Evolutionary conservation across 352 stramenopile genomes (phyloP).

Genomic region (Pythium chondricola): DNA sequence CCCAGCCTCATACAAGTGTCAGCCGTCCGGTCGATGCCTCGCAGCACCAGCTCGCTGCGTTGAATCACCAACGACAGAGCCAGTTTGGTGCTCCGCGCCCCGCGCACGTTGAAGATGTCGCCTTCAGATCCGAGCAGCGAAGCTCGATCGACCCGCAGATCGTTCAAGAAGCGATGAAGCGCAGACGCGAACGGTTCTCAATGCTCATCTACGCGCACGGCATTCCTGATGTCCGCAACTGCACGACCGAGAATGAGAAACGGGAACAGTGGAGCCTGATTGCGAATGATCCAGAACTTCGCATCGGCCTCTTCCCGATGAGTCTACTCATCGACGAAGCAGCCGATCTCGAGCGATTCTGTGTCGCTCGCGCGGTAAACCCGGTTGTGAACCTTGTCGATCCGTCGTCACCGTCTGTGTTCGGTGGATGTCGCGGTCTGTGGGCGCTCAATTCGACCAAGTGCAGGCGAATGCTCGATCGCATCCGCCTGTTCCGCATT

Average conservation of each 20-base stretch:
- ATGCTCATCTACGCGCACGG: conserved; percentile 73
- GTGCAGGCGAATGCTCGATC: conserved; percentile 56
- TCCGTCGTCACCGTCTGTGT: conserved; percentile 38
- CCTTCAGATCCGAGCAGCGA: too few relatives aligned
- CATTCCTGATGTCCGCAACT: conserved; percentile 65
- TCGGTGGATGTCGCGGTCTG: conserved; percentile 53
- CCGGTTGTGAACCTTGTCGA: too few relatives aligned
- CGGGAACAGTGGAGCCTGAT: conserved; percentile 83
- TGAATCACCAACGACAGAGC: too few relatives aligned
- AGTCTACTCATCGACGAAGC: conserved; percentile 47
- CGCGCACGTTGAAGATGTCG: too few relatives aligned
- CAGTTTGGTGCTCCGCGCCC: too few relatives aligned
- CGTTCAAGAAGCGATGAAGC: too few relatives aligned
- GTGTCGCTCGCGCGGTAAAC: conserved; percentile 27
- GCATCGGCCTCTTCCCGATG: conserved; percentile 30
- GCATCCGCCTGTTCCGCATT: conserved; percentile 77
- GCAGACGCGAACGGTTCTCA: conserved; percentile 64
- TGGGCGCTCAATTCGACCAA: conserved; percentile 58
- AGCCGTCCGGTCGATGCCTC: too few relatives aligned
- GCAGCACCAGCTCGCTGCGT: too few relatives aligned
- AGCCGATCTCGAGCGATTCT: conserved; percentile 53
- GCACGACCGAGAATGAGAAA: conserved; percentile 34
- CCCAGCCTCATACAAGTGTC: too few relatives aligned
- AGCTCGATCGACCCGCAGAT: too few relatives aligned
- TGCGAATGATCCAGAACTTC: conserved; percentile 42